A percentile compares a stretch with the other conserved stretches of the same genome.
Conservation (phyloP, 169 alveolate genomes). For the Eimeria tenella region DNA sequence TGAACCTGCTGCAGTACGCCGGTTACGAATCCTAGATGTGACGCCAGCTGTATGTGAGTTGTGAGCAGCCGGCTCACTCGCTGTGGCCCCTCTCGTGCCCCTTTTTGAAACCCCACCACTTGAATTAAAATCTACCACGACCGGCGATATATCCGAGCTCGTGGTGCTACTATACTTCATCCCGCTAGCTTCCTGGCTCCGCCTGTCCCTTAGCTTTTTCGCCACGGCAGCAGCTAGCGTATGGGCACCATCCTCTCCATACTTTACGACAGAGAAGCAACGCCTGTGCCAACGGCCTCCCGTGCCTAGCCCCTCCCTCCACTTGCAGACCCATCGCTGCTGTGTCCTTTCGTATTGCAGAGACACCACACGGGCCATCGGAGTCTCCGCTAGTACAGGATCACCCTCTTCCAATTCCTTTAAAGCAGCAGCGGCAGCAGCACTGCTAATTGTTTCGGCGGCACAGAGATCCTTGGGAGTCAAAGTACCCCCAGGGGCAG, state of each 20-base stretch:
- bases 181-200: conserved; percentile 53
- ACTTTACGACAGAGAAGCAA: conserved; percentile 76
- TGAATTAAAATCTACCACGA: not conserved
- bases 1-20: conserved; percentile 16
- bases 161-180: not conserved
- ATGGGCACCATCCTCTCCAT: conserved; percentile 79
- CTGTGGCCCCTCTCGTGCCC: not conserved
- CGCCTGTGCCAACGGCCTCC: conserved; percentile 75
- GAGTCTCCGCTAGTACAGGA: conserved; percentile 39
- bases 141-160: not conserved
- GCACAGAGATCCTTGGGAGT: not conserved
- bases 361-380: conserved; percentile 77
- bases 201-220: conserved; percentile 75
- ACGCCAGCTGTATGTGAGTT: not conserved
- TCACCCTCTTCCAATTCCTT: conserved; percentile 63
- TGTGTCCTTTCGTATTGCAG: conserved; percentile 77
- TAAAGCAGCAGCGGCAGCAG: conserved; percentile 71
- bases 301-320: conserved; percentile 66
- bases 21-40: not conserved
- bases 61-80: conserved; percentile 1
- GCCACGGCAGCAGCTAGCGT: conserved; percentile 78
- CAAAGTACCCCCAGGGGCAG: not conserved
- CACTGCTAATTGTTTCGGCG: conserved; percentile 26
- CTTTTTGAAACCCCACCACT: conserved; percentile 35
- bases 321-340: conserved; percentile 80